Evolutionary conservation across 139 green algal genomes (phyloP), one percentile per base, ranked within the genome.

Genomic region (Coccomyxa sp.): DNA sequence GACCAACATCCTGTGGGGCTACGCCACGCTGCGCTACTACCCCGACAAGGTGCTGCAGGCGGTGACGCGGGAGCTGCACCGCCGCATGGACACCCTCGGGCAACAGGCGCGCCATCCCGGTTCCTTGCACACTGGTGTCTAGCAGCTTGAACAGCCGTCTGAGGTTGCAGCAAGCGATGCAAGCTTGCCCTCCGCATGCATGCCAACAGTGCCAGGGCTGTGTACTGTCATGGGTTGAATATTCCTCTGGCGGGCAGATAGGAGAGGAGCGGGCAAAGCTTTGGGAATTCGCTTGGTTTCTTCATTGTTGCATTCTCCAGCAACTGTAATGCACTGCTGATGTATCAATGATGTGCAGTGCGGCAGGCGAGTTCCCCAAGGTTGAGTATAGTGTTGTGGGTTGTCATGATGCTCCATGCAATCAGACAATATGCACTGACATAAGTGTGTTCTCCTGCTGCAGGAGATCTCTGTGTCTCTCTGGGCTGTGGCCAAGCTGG

Each of bases 1-100:
- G 55, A 58, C 80, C 70, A 89, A 89, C 78, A 71, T 71, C 10
- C 24, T 87, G 54, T 91, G 86, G 86, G 40, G 74, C 16, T 88
- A 90, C 79, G 83, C 85, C 34, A 82, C 76, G 34, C 75, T 88
- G 68, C 78, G 85, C 24, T 91, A 75, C 68, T 89, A 89, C 79
- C 85, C 87, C 33, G 54, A 40, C 18, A 64, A 64, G 50, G 50
- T 64, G 18, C 50, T 64, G 50, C 18, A 64, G 27, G 50, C 50
- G 18, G 27, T 64, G 18, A 12, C 50, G 2, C 18, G 50, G 27
- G 50, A 64, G 50, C 50, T 64, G 50, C 50, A 64, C 50, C 50
- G 50, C 5, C 50, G 50, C 33, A 50, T 50, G 40, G 16, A 74
- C 70, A 50, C 12, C 9, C 4, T 50, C 3, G 2, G 9, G 29